Evolutionary conservation across 805 yeast species (phyloP).

Genomic region (Kluyveromyces wickerhamii): DNA sequence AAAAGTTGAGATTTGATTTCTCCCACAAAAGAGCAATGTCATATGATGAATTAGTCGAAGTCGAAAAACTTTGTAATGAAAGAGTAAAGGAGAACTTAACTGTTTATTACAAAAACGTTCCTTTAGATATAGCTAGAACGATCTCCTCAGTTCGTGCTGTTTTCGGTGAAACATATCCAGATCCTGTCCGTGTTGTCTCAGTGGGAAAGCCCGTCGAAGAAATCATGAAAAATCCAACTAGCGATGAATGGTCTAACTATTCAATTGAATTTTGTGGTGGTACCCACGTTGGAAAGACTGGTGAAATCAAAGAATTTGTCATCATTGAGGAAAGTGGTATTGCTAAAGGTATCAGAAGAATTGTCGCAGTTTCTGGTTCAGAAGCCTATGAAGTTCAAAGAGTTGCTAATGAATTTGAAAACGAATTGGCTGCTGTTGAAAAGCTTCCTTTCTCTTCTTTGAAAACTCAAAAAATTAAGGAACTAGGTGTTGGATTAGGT

Average conservation of each 20-base stretch:
- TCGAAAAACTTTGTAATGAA: conserved; percentile 67
- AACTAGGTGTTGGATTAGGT: conserved; percentile 75
- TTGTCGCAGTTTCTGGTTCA: conserved; percentile 91
- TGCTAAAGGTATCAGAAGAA: conserved; percentile 97
- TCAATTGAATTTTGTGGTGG: conserved; percentile 99
- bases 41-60: conserved; percentile 59
- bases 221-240: conserved; percentile 60
- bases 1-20: conserved; percentile 92
- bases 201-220: conserved; percentile 88
- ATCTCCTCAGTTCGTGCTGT: conserved; percentile 92
- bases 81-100: conserved; percentile 60
- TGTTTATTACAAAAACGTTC: conserved; percentile 80
- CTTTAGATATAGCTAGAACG: conserved; percentile 60
- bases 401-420: conserved; percentile 64
- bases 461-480: conserved; percentile 79
- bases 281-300: conserved; percentile 88
- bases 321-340: conserved; percentile 93
- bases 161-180: conserved; percentile 98
- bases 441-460: conserved; percentile 61
- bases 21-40: conserved; percentile 83
- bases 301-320: conserved; percentile 86
- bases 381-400: conserved; percentile 89
- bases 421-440: conserved; percentile 50
- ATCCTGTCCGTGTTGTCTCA: conserved; percentile 96
- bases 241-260: conserved; percentile 63